Evolutionary conservation across 2,329 filamentous ascomycete genomes (phyloP).

Genomic region (Raffaelea arxii): DNA sequence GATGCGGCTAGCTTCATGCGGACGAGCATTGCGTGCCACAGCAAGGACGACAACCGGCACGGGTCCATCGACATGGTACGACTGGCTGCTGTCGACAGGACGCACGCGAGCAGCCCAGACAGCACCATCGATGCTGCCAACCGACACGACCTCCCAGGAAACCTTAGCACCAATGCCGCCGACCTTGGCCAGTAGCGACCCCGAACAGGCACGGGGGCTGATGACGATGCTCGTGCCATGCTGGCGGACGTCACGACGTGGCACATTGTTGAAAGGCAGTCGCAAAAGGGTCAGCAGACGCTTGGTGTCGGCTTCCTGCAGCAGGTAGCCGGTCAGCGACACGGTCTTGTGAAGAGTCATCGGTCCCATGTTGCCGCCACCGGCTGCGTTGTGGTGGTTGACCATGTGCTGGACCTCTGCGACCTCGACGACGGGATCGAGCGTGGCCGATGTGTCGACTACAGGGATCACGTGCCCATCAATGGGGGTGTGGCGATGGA

Average conservation of each 20-base stretch:
- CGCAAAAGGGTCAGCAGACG: slow-evolving; percentile 61
- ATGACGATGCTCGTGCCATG: slow-evolving; percentile 91
- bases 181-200: slow-evolving; percentile 66
- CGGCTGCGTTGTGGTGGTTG: slow-evolving; percentile 67
- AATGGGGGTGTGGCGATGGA: slow-evolving; percentile 47
- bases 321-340: slow-evolving; percentile 87
- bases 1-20: slow-evolving; percentile 73
- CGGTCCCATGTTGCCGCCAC: slow-evolving; percentile 30
- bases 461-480: slow-evolving; percentile 78
- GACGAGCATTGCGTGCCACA: slow-evolving; percentile 62
- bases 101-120: slow-evolving; percentile 80
- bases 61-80: slow-evolving; percentile 68
- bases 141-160: slow-evolving; percentile 72
- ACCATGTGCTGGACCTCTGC: slow-evolving; percentile 83
- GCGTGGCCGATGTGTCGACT: slow-evolving; percentile 58
- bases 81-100: slow-evolving; percentile 53
- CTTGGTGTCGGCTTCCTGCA: slow-evolving; percentile 61
- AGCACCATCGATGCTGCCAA: slow-evolving; percentile 64
- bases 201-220: slow-evolving; percentile 63
- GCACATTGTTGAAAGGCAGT: slow-evolving; percentile 48
- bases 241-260: slow-evolving; percentile 57
- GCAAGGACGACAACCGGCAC: slow-evolving; percentile 76
- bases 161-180: slow-evolving; percentile 80
- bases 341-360: slow-evolving; percentile 77
- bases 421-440: slow-evolving; percentile 72